A percentile compares a stretch with the other conserved stretches of the same genome.
These are phyloP conservation scores for Vitis riparia DNA, from an alignment of 164 flowering plant species.

Conservation along the genomic window DNA sequence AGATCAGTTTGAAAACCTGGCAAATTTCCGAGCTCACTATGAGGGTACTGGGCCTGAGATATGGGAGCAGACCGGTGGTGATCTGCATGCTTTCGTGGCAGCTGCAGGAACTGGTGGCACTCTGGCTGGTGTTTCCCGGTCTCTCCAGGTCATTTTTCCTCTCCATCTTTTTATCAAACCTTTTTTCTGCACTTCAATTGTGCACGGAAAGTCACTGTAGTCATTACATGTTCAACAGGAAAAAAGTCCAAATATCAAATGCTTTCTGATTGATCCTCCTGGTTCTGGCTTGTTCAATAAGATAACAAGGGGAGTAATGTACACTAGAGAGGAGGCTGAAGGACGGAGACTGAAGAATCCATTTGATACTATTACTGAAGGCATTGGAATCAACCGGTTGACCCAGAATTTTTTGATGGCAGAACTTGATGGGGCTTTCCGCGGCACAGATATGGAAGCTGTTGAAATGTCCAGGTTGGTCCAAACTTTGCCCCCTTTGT, in stretches of 20 bases:
- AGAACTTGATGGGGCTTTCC: conserved; percentile 87
- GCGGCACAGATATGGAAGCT: conserved; percentile 88
- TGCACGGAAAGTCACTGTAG: not conserved
- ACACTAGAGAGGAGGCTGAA: conserved; percentile 93
- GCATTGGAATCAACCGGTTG: conserved; percentile 89
- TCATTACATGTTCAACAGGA: conserved; percentile 51
- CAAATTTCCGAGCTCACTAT: conserved; percentile 89
- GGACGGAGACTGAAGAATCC: conserved; percentile 92
- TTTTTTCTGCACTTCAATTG: not conserved
- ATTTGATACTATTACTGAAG: conserved; percentile 98
- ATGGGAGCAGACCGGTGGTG: conserved; percentile 84
- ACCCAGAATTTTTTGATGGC: conserved; percentile 84
- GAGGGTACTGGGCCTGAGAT: conserved; percentile 98
- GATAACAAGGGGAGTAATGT: conserved; percentile 96
- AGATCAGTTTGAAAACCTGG: conserved; percentile 96
- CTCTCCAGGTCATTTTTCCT: conserved; percentile 58
- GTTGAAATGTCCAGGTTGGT: conserved; percentile 97
- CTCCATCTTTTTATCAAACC: not conserved
- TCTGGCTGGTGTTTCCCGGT: conserved; percentile 81
- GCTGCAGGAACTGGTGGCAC: conserved; percentile 99
- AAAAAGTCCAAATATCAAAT: conserved; percentile 64
- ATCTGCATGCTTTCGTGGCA: conserved; percentile 82
- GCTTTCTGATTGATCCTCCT: conserved; percentile 90
- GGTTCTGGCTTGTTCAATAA: conserved; percentile 96
- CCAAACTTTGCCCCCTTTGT: not conserved